A percentile compares a stretch with the other conserved stretches of the same genome.
These are phyloP conservation scores for Fusarium pilosicola DNA, from an alignment of 2,329 filamentous ascomycete genomes.

Conservation along the genomic window DNA sequence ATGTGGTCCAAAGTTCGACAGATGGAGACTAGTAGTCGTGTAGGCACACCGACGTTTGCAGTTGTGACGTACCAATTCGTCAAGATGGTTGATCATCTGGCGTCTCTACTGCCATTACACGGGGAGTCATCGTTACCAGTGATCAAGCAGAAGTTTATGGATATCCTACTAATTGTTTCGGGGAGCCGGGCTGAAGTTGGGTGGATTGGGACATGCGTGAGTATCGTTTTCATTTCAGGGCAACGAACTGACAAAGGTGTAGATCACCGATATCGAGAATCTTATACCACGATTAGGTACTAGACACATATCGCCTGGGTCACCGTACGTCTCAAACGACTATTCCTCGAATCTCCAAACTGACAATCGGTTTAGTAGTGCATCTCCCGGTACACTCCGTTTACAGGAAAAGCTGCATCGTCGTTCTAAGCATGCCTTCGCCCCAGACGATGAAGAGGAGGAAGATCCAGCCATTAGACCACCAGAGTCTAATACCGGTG, in stretches of 20 bases:
- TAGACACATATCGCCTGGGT: neutral
- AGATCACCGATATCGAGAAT: conserved; percentile 30
- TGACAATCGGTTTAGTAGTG: neutral
- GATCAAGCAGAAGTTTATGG: conserved; percentile 19
- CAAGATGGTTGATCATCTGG: conserved; percentile 34
- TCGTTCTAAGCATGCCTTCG: conserved; percentile 33
- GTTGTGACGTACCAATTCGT: conserved; percentile 29
- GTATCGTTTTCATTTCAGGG: neutral
- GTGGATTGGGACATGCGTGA: conserved; percentile 23
- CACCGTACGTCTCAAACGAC: neutral
- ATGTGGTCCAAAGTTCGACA: conserved; percentile 27
- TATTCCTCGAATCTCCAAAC: no score
- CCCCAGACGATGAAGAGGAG: conserved; percentile 27
- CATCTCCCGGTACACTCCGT: no score
- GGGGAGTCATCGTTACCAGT: conserved; percentile 7
- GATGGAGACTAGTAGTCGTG: conserved; percentile 21
- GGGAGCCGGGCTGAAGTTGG: neutral
- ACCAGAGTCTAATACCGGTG: neutral
- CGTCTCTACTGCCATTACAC: neutral
- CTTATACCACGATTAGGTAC: conserved; percentile 17
- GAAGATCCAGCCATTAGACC: conserved; percentile 9
- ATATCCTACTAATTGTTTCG: conserved; percentile 6
- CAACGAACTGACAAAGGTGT: neutral
- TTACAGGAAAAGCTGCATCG: conserved; percentile 28
- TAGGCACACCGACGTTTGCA: conserved; percentile 6